Evolutionary conservation across 2,329 filamentous ascomycete genomes (phyloP), one percentile per base, ranked within the genome.

Genomic region (Celoporthe dispersa): DNA sequence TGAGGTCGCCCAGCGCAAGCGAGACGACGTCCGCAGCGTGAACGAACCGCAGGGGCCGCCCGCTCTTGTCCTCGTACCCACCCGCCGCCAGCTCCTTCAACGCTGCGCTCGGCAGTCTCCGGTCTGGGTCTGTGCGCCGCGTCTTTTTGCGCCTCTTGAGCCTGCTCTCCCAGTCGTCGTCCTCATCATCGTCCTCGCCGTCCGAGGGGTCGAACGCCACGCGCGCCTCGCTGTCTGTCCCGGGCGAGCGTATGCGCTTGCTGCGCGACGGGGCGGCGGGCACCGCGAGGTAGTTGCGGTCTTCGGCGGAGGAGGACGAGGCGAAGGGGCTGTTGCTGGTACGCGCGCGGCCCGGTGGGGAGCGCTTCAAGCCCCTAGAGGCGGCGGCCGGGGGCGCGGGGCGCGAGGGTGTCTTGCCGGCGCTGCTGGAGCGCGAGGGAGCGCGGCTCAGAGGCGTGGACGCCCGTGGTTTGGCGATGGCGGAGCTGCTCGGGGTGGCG

Each of bases 11-110:
- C 7, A 83, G 81, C 67, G 82, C 80, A 31, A 85, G 78, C 60
- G 83, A 87, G 51, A 85, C 85, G 31, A 90, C 83, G 73, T 89
- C 83, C 5, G 84, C 84, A 5, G 88, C 88, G 74, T 91, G 88
- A 37, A 91, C 85, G 70, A 90, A 84, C 44, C 78, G 77, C 48
- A 84, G 78, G 33, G 79, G 80, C 55, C 81, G 79, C 55, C 85
- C 86, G 3, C 84, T 83, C 68, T 79, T 80, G 51, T 64, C 59
- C 19, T 64, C 55, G 28, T 68, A 68, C 14, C 66, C 73, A 28
- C 57, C n/a, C 19, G 44, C 65, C 19, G 53, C 66, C 35, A 73
- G 69, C 44, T 69, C 67, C 70, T 71, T 75, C 41, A 76, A 64
- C 67, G 70, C 72, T n/a, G 81, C 77, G 72, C 84, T 83, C 70